phyloP scores from a whole-genome alignment of 371 early-diverging fungal genomes.

The Mucor velutinosus region DNA sequence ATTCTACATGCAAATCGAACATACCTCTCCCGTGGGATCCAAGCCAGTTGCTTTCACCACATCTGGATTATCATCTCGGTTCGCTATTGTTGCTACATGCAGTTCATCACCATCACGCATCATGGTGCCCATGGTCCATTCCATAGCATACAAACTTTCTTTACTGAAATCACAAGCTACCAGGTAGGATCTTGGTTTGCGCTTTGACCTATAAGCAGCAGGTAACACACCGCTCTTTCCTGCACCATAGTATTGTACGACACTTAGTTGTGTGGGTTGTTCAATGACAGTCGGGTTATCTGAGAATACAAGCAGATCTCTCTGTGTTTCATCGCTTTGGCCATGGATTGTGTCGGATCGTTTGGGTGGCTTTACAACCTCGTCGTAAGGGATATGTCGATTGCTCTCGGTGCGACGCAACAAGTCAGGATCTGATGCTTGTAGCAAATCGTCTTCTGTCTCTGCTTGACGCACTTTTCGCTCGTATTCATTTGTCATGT shows the following conservation, averaged over 20 bases:
- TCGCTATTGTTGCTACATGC: constrained; percentile 53
- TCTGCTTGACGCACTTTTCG: not conserved
- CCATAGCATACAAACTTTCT: constrained; percentile 45
- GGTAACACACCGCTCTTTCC: constrained; percentile 24
- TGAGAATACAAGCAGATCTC: constrained; percentile 16
- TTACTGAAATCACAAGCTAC: constrained; percentile 49
- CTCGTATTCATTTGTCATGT: constrained; percentile 12
- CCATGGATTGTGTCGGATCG: constrained; percentile 1
- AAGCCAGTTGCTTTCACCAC: constrained; percentile 29
- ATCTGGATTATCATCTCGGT: constrained; percentile 51
- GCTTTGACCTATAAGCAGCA: constrained; percentile 4
- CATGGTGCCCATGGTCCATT: constrained; percentile 61
- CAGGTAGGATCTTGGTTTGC: constrained; percentile 31
- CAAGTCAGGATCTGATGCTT: constrained; percentile 24
- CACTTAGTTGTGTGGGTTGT: not conserved
- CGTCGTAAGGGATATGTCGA: constrained; percentile 31
- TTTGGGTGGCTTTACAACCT: not conserved
- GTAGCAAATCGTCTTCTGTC: constrained; percentile 12
- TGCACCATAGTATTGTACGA: constrained; percentile 32
- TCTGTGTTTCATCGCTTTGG: not conserved
- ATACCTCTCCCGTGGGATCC: constrained; percentile 25
- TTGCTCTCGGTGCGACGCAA: constrained; percentile 35
- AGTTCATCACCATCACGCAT: constrained; percentile 60
- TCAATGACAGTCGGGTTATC: constrained; percentile 16
- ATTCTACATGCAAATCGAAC: not conserved